A percentile compares a stretch with the other conserved stretches of the same genome.
phyloP scores from a whole-genome alignment of 768 basidiomycete species.

The Termitomyces sp. region DNA sequence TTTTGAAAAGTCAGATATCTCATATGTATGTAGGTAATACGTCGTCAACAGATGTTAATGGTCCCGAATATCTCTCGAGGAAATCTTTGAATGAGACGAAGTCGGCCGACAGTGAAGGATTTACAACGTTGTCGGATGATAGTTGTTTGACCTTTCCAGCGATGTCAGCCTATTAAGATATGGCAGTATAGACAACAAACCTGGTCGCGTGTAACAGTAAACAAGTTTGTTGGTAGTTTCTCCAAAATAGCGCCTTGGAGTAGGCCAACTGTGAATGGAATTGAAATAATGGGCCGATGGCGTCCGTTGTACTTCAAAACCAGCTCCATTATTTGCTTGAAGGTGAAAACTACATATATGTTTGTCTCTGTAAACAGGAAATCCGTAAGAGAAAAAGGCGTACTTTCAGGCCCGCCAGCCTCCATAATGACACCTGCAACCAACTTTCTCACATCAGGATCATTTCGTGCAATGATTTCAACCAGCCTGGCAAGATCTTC shows the following conservation, averaged over 20 bases:
- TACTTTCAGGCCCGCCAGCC: conserved; percentile 37
- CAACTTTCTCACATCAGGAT: conserved; percentile 36
- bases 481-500: conserved; percentile 63
- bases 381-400: not conserved
- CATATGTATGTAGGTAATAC: conserved; percentile 53
- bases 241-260: conserved; percentile 67
- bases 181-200: conserved; percentile 26
- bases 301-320: conserved; percentile 53
- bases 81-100: conserved; percentile 34
- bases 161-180: not conserved
- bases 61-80: conserved; percentile 32
- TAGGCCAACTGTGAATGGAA: conserved; percentile 61
- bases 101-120: conserved; percentile 23
- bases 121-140: conserved; percentile 54
- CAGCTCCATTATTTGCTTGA: conserved; percentile 62
- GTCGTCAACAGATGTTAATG: conserved; percentile 47
- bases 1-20: no score
- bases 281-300: conserved; percentile 53
- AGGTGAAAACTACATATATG: conserved; percentile 54
- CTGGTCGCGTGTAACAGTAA: conserved; percentile 70
- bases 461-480: conserved; percentile 50
- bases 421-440: conserved; percentile 51
- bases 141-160: conserved; percentile 58
- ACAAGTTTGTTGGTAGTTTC: conserved; percentile 56
- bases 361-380: not conserved